phyloP scores from a whole-genome alignment of 2,329 filamentous ascomycete species.

The Clonostachys byssicola region DNA sequence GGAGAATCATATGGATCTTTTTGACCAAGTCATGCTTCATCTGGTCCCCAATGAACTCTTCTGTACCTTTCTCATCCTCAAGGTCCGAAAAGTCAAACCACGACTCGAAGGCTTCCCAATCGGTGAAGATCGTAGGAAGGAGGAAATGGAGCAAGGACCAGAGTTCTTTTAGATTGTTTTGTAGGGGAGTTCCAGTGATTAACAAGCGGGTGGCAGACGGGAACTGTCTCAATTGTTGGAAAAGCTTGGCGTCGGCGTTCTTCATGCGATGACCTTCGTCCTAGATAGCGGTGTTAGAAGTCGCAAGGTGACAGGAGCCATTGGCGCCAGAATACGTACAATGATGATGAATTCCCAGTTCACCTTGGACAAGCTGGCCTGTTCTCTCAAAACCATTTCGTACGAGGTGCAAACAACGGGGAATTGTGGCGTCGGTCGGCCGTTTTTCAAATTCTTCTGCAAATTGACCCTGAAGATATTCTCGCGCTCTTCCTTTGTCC shows the following conservation, averaged over 20 bases:
- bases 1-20: constrained; percentile 88
- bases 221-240: constrained; percentile 84
- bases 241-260: constrained; percentile 90
- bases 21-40: constrained; percentile 49
- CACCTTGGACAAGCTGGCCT: constrained; percentile 74
- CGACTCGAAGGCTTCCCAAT: constrained; percentile 86
- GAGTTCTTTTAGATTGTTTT: constrained; percentile 91
- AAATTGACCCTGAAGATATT: constrained; percentile 70
- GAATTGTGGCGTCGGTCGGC: constrained; percentile 61
- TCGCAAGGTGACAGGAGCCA: neutral
- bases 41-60: constrained; percentile 75
- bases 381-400: constrained; percentile 91
- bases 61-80: constrained; percentile 74
- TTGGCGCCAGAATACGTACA: constrained; percentile 34
- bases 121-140: constrained; percentile 86
- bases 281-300: constrained; percentile 29
- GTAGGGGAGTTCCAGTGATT: constrained; percentile 90
- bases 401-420: constrained; percentile 94
- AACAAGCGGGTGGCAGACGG: constrained; percentile 85
- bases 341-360: constrained; percentile 99
- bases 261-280: constrained; percentile 97
- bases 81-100: constrained; percentile 98
- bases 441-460: constrained; percentile 61
- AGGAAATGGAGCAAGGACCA: constrained; percentile 96
- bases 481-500: constrained; percentile 72